Conservation (phyloP, 2,329 filamentous ascomycete species). For the Albophoma yamanashiensis region DNA sequence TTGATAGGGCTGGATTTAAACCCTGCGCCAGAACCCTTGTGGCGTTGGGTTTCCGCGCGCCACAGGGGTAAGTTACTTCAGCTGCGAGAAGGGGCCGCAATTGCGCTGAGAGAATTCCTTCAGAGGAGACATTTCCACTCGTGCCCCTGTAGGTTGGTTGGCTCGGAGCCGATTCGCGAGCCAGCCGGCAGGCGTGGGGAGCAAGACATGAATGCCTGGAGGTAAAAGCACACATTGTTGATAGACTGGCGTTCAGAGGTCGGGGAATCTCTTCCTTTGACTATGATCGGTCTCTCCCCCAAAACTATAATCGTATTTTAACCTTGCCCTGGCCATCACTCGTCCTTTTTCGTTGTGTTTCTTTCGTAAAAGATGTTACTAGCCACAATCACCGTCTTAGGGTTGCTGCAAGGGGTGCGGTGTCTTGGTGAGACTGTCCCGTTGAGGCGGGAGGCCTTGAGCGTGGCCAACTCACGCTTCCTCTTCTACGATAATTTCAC, state of each 20-base stretch:
- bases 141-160: background rate
- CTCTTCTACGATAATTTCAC: constrained; percentile 20
- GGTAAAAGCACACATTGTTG: background rate
- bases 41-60: background rate
- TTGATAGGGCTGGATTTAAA: background rate
- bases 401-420: background rate
- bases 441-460: background rate
- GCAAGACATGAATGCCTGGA: background rate
- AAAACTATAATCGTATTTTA: background rate
- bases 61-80: background rate
- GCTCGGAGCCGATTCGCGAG: background rate
- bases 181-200: background rate
- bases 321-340: background rate
- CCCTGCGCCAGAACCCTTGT: background rate
- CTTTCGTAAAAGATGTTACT: background rate
- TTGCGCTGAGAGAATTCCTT: background rate
- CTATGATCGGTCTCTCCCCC: background rate
- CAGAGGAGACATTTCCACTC: background rate
- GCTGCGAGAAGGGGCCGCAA: background rate
- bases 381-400: background rate
- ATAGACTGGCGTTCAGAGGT: background rate
- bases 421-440: background rate
- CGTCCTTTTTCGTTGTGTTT: background rate
- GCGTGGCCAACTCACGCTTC: constrained; percentile 2
- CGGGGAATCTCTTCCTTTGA: background rate